Evolutionary conservation across 208 protist species (phyloP), one percentile per base, ranked within the genome.

Genomic region (Trypanosoma cruzi): DNA sequence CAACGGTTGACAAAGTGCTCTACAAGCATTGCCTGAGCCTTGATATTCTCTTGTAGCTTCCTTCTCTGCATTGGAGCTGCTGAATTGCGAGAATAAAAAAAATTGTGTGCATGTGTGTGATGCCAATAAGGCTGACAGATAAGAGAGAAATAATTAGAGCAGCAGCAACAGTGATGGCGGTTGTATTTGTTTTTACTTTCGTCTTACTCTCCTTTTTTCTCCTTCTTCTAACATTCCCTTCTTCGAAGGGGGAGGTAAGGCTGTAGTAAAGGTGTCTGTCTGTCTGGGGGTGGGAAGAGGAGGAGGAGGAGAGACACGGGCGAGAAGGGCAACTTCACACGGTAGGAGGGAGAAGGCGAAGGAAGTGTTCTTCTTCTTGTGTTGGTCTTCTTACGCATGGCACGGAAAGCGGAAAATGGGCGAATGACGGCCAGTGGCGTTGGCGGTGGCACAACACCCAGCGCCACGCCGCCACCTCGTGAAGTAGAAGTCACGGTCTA

Each of bases 401-500:
- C 48, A 26, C 48, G 48, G 48, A 52, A 26, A 18, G 4, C 20
- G 22, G 48, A 26, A n/a, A 26, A 26, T 52, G 48, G 48, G 8
- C 16, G 48, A 6, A 18, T 24, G 18, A 8, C 8, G 48, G 48
- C 16, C 22, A 26, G 20, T 52, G 11, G 18, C 4, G 7, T n/a
- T 14, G 49, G 44, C 26, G n/a, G 52, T 53, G 32, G 49, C 8
- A 31, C 22, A 22, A 16, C 50, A 18, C 31, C 37, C 1, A 64
- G 59, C 46, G 4, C 54, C 36, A 28, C 58, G 7, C 58, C 40
- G 7, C 58, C 40, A 53, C 58, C 26, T 57, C 76, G 42, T 63
- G 46, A 71, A 34, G 85, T 91, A 24, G 79, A 91, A 49, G 76
- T 94, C 40, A 77, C 58, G 20, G 88, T 94, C 24, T 76, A 85